Evolutionary conservation across 805 yeast genomes (phyloP).

Genomic region (Myxozyma sirexii): DNA sequence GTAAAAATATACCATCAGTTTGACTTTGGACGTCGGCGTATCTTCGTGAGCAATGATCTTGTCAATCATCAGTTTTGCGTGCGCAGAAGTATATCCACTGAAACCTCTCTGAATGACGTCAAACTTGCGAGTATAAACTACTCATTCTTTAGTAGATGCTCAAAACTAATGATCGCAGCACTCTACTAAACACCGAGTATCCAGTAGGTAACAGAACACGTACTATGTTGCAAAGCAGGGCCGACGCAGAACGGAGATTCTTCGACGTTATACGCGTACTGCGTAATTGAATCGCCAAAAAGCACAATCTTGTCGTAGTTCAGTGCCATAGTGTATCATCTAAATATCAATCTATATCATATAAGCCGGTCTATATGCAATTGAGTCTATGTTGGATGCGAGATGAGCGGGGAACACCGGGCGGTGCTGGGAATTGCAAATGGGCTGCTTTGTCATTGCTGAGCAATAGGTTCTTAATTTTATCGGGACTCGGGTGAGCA

Average conservation of each 20-base stretch:
- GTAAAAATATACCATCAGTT: slow-evolving; percentile 30
- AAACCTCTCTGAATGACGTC: slow-evolving; percentile 77
- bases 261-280: slow-evolving; percentile 50
- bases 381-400: background rate
- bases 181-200: background rate
- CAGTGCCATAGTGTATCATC: slow-evolving; percentile 13
- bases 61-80: slow-evolving; percentile 56
- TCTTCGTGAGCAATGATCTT: slow-evolving; percentile 55
- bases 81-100: slow-evolving; percentile 72
- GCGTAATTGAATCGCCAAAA: slow-evolving; percentile 74
- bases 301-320: slow-evolving; percentile 52
- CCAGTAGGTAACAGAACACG: background rate
- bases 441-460: too few species aligned
- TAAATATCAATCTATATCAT: too few species aligned
- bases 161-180: too few species aligned
- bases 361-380: background rate
- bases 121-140: slow-evolving; percentile 55
- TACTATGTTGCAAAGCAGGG: slow-evolving; percentile 50
- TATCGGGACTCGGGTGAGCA: too few species aligned
- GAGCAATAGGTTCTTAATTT: too few species aligned
- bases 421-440: too few species aligned
- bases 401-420: too few species aligned
- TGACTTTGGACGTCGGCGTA: slow-evolving; percentile 44
- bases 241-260: slow-evolving; percentile 52
- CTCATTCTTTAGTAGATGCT: too few species aligned